Evolutionary conservation across 495 filamentous ascomycete genomes (phyloP), one percentile per base, ranked within the genome.

Genomic region (Elasticomyces elasticus): DNA sequence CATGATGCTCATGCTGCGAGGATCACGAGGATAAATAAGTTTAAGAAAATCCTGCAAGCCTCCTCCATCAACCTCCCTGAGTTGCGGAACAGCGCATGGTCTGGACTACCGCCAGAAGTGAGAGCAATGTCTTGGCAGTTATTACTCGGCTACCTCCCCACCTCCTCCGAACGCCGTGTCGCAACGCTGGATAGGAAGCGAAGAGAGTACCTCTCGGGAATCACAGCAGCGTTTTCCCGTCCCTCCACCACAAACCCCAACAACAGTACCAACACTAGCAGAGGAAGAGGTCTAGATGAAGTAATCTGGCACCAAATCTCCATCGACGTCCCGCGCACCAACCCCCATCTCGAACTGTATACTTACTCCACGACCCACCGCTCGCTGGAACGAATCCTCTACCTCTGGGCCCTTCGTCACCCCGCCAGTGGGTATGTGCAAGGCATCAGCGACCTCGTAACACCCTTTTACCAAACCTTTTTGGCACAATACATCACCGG

Each of bases 121-220:
- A 85, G 92, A 26, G 87, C 92, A 25, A 96, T 98, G 87, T 89
- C 92, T 12, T 98, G 92, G 92, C 91, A 98, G 68, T 73, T 98
- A 49, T 74, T 98, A 1, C 81, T 98, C 35, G 91, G 92, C 37
- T 98, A 98, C 66, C 79, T 97, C 2, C 92, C 94, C 7, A 91
- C 92, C 20, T 95, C 87, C 64, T 90, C 87, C 56, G 92, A 98
- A 65, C 76, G 92, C 54, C 79, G 92, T 11, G 87, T 98, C 37
- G 79, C 85, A 10, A 92, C 90, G 0, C 77, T 98, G 6, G 94
- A 98, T 63, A 75, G 92, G 49, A 98, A 98, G 72, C 79, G 92
- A 54, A 95, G 94, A 66, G 94, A 97, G 66, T 98, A 97, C 65
- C 74, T 96, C 1, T 94, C 97, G 65, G 94, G 94, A 3, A 89